Percentiles rank a stretch among this genome's conserved stretches.
These are phyloP conservation scores for Bondarzewia mesenterica DNA, from an alignment of 1,284 basidiomycete genomes.

Conservation along the genomic window DNA sequence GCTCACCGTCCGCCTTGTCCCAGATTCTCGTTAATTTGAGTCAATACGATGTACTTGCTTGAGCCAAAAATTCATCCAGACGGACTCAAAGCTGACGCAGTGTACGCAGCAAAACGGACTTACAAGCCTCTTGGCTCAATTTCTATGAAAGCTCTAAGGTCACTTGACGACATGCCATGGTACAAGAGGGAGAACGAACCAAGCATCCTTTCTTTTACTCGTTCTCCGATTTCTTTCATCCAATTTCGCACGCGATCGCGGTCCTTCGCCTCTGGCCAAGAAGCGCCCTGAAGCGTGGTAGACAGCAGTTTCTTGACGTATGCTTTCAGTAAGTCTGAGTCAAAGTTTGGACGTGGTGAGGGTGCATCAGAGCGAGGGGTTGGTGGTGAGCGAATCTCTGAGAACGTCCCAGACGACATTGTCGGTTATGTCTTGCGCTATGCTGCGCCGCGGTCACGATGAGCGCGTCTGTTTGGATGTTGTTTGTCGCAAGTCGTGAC, in stretches of 20 bases:
- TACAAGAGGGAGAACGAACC: constrained; percentile 21
- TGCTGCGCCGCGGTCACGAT: not conserved
- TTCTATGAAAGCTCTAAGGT: constrained; percentile 28
- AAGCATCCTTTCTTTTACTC: constrained; percentile 75
- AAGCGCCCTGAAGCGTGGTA: constrained; percentile 50
- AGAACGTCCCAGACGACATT: constrained; percentile 28
- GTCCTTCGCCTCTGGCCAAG: constrained; percentile 64
- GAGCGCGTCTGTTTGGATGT: constrained; percentile 8
- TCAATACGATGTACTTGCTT: constrained; percentile 78
- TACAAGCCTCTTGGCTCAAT: constrained; percentile 74
- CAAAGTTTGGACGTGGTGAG: constrained; percentile 58
- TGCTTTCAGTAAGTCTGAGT: constrained; percentile 58
- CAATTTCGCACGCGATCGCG: constrained; percentile 60
- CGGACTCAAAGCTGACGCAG: not conserved
- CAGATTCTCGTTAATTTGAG: constrained; percentile 73
- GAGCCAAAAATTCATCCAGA: constrained; percentile 5
- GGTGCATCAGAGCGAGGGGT: constrained; percentile 46
- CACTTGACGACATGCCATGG: constrained; percentile 1
- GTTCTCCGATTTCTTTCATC: constrained; percentile 76
- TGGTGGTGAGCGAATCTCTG: constrained; percentile 41
- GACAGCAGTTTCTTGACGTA: constrained; percentile 76
- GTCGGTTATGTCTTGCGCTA: too few species aligned
- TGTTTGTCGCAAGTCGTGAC: constrained; percentile 4
- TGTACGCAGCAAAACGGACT: constrained; percentile 25
- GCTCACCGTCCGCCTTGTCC: constrained; percentile 73